Evolutionary conservation across 495 filamentous ascomycete genomes (phyloP).

Genomic region (Xylaria venustula): DNA sequence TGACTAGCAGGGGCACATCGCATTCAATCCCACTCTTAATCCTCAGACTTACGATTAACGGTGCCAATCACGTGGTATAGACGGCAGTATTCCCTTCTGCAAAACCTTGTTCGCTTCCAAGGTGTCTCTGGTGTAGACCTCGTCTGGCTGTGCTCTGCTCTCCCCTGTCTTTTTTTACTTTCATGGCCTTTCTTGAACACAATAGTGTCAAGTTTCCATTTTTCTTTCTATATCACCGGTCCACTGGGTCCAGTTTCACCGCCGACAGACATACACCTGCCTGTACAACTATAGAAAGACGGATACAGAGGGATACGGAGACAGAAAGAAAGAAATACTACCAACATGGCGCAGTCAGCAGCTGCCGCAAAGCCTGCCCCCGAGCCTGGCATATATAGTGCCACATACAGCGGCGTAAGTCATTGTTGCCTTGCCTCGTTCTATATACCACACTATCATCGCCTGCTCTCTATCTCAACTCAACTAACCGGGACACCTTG

Average conservation of each 20-base stretch:
- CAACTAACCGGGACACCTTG: too few species aligned
- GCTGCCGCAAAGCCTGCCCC: conserved; percentile 15
- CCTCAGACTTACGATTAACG: too few species aligned
- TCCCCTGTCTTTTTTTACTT: neutral
- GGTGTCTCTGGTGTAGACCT: too few species aligned
- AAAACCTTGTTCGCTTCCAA: neutral
- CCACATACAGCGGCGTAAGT: conserved; percentile 91
- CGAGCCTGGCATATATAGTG: conserved; percentile 67
- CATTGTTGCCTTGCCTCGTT: neutral
- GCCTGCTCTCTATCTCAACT: too few species aligned
- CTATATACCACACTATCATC: too few species aligned
- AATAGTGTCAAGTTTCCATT: too few species aligned
- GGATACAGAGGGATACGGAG: neutral
- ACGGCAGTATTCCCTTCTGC: neutral
- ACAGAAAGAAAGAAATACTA: neutral
- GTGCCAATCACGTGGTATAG: too few species aligned
- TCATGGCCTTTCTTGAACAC: too few species aligned
- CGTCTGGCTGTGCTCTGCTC: neutral
- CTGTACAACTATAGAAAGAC: neutral
- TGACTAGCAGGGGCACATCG: neutral
- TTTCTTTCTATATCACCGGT: neutral
- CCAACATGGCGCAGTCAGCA: conserved; percentile 40
- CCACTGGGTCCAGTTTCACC: neutral
- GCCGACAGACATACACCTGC: neutral
- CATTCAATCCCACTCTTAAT: too few species aligned